Evolutionary conservation across 2,329 filamentous ascomycete genomes (phyloP), one percentile per base, ranked within the genome.

Genomic region (Niveomyces coronatus): DNA sequence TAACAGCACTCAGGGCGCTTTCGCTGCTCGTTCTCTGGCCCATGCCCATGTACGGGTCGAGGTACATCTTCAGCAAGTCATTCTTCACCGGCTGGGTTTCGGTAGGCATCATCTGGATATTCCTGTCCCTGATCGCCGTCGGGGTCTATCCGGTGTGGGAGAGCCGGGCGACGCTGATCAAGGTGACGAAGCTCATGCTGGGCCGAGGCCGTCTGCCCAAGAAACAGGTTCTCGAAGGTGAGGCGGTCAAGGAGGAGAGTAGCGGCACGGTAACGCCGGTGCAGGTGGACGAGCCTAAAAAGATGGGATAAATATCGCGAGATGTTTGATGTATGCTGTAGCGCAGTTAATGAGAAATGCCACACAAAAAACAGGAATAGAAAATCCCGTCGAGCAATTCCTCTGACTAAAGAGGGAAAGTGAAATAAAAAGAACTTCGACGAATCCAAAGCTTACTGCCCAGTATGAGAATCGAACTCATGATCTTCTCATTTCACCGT

Each of bases 21-120:
- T 70, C 76, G 0, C 66, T 94, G 40, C 64, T 94, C 0, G 68
- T 94, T 2, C 71, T 94, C 13, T 94, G 87, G 86, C 87, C 88
- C 0, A 89, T 94, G 72, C 87, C 87, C 1, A 79, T 94, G 76
- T 94, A 91, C 53, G 87, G 85, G 9, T 70, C 71, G 0, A 74
- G 74, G 1, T 94, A 94, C 54, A 72, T 94, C 38, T 61, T 61
- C 26, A 57, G 54, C 13, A 59, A 59, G 34, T 19, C 45, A 1
- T 87, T 86, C 63, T 87, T 86, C 54, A 82, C 79, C 0, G 81
- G 80, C 9, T 85, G 81, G 81, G 71, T 84, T 8, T 65, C 74
- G 3, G 74, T 82, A 1, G 79, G 78, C 1, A 80, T 87, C 20
- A 58, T 83, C 3, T 87, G 82, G 82, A 62, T 86, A 39, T 82